Evolutionary conservation across 441 rosid genomes (phyloP).

Genomic region (Syzygium malaccense): DNA sequence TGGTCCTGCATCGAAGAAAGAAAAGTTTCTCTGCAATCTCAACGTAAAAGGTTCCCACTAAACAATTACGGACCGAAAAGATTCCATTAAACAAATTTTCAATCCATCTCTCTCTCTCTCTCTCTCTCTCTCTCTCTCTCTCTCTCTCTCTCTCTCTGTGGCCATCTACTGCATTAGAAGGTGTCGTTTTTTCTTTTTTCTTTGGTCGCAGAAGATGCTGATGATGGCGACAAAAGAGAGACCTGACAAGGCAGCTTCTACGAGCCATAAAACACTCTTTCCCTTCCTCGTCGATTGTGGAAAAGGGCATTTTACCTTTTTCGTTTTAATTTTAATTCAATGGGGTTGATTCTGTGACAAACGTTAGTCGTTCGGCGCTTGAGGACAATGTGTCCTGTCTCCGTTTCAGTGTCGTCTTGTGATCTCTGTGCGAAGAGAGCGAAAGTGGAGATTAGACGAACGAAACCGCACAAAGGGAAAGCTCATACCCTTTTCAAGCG

Average conservation of each 20-base stretch:
- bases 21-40: conserved; percentile 30
- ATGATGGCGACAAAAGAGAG: not conserved
- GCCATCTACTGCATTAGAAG: not conserved
- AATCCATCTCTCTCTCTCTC: not conserved
- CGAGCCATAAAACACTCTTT: not conserved
- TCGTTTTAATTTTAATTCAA: not conserved
- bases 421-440: not conserved
- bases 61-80: not conserved
- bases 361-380: conserved; percentile 37
- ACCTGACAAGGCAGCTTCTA: not conserved
- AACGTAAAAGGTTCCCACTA: conserved; percentile 26
- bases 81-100: not conserved
- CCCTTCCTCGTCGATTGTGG: conserved; percentile 2
- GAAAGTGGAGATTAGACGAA: conserved; percentile 23
- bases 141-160: not conserved
- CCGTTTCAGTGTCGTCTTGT: not conserved
- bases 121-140: not conserved
- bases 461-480: conserved; percentile 26
- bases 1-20: not conserved
- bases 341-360: conserved; percentile 57
- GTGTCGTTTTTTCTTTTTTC: not conserved
- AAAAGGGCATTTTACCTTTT: conserved; percentile 18
- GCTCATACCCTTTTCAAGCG: conserved; percentile 31
- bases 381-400: conserved; percentile 29
- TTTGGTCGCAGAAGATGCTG: not conserved